phyloP scores from a whole-genome alignment of 2,329 filamentous ascomycete genomes.

The Canariomyces notabilis region DNA sequence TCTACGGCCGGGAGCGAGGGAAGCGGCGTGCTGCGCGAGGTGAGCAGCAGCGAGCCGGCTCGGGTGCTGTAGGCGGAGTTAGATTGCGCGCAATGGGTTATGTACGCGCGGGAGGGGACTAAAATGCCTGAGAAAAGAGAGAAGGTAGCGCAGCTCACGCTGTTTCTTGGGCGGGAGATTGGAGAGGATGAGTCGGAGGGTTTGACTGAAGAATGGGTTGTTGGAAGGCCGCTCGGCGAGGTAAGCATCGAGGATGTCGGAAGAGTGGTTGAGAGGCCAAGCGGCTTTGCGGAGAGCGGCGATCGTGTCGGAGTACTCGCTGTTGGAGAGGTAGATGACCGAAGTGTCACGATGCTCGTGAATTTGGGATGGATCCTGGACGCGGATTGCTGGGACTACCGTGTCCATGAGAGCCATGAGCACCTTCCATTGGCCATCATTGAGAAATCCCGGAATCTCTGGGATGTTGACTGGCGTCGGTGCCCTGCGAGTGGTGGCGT shows the following conservation, averaged over 20 bases:
- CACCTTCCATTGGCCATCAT: slow-evolving; percentile 19
- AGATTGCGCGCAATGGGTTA: too few species aligned
- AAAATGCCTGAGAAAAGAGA: slow-evolving; percentile 18
- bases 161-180: slow-evolving; percentile 17
- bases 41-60: slow-evolving; percentile 59
- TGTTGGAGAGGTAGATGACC: slow-evolving; percentile 16
- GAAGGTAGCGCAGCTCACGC: slow-evolving; percentile 12
- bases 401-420: slow-evolving; percentile 26
- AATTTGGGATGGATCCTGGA: slow-evolving; percentile 6
- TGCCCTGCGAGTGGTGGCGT: slow-evolving; percentile 6
- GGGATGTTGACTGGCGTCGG: slow-evolving; percentile 13
- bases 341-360: slow-evolving; percentile 7
- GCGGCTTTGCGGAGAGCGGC: slow-evolving; percentile 14
- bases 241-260: slow-evolving; percentile 18
- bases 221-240: slow-evolving; percentile 23
- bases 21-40: slow-evolving; percentile 60
- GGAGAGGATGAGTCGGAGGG: slow-evolving; percentile 20
- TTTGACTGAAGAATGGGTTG: slow-evolving; percentile 17
- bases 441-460: slow-evolving; percentile 10
- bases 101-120: neutral
- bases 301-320: slow-evolving; percentile 16
- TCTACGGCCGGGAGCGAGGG: slow-evolving; percentile 55
- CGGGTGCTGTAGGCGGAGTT: slow-evolving; percentile 46
- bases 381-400: slow-evolving; percentile 19
- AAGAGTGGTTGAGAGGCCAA: slow-evolving; percentile 5